A percentile compares a stretch with the other conserved stretches of the same genome.
Evolutionary conservation across 805 yeast species (phyloP).

Genomic region (Myxozyma monticola): DNA sequence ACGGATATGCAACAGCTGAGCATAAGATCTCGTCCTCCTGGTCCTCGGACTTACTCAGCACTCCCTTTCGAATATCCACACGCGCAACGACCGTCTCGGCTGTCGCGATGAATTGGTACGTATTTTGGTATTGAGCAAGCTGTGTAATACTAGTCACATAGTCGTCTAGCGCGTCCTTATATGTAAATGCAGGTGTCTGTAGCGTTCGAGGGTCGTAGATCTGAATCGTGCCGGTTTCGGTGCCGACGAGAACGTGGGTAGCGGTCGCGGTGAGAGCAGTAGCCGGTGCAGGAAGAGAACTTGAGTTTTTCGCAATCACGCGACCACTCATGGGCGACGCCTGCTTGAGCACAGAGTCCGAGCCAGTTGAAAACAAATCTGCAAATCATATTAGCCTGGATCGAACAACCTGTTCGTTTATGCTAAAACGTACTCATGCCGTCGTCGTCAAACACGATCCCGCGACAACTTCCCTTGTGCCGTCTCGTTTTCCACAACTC

Average conservation of each 20-base stretch:
- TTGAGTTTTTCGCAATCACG: conserved; percentile 57
- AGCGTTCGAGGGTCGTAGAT: conserved; percentile 62
- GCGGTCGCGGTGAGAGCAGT: conserved; percentile 38
- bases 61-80: conserved; percentile 74
- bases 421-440: conserved; percentile 49
- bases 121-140: conserved; percentile 62
- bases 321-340: conserved; percentile 73
- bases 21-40: conserved; percentile 92
- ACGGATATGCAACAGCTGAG: conserved; percentile 53
- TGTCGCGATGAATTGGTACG: conserved; percentile 73
- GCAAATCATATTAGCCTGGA: not conserved
- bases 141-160: conserved; percentile 66
- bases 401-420: conserved; percentile 10
- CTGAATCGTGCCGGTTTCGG: conserved; percentile 68
- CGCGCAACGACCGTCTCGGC: conserved; percentile 82
- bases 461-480: conserved; percentile 85
- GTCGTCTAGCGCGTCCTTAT: conserved; percentile 65
- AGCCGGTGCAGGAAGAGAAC: conserved; percentile 24
- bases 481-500: conserved; percentile 79
- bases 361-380: conserved; percentile 66
- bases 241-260: conserved; percentile 46
- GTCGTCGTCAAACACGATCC: conserved; percentile 62
- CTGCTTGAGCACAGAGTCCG: conserved; percentile 75
- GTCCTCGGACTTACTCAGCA: conserved; percentile 69
- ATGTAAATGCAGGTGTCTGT: conserved; percentile 47